Percentiles rank a stretch among this genome's conserved stretches.
Conservation (phyloP, 1,284 basidiomycete species). For the Moesziomyces sp. region DNA sequence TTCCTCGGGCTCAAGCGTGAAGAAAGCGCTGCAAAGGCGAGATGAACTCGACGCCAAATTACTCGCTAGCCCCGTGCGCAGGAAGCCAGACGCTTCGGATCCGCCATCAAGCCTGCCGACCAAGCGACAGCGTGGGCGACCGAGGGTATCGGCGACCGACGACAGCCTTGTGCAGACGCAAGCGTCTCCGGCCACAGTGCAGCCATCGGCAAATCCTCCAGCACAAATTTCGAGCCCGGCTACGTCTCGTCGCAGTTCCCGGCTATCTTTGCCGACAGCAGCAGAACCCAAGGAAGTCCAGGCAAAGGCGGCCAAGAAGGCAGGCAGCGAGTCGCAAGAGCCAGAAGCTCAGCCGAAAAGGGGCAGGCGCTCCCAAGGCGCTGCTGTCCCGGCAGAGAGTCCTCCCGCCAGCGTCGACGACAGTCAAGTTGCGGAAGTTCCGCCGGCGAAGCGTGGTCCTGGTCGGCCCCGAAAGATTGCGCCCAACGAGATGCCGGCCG, state of each 20-base stretch:
- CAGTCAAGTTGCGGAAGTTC: background rate
- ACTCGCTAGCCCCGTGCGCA: conserved; percentile 14
- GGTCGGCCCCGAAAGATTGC: conserved; percentile 14
- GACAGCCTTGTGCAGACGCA: background rate
- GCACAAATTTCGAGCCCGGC: conserved; percentile 3
- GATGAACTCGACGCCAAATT: conserved; percentile 46
- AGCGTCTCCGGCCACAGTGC: background rate
- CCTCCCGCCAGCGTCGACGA: background rate
- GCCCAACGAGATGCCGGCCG: background rate
- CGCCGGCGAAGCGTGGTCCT: conserved; percentile 24
- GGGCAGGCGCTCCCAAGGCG: conserved; percentile 6
- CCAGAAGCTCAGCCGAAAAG: conserved; percentile 1
- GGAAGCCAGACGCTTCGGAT: conserved; percentile 23
- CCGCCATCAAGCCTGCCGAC: background rate
- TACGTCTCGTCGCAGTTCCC: conserved; percentile 22
- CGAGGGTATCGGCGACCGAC: conserved; percentile 16
- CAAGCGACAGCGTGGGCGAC: conserved; percentile 17
- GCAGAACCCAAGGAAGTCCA: background rate
- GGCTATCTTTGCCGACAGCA: conserved; percentile 17
- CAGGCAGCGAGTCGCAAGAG: conserved; percentile 1
- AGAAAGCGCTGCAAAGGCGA: conserved; percentile 39
- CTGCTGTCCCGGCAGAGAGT: background rate
- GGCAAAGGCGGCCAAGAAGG: background rate
- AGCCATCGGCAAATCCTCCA: background rate
- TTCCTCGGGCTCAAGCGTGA: conserved; percentile 40